Evolutionary conservation across 2,329 filamentous ascomycete genomes (phyloP).

Genomic region (Myriosclerotinia scirpicola): DNA sequence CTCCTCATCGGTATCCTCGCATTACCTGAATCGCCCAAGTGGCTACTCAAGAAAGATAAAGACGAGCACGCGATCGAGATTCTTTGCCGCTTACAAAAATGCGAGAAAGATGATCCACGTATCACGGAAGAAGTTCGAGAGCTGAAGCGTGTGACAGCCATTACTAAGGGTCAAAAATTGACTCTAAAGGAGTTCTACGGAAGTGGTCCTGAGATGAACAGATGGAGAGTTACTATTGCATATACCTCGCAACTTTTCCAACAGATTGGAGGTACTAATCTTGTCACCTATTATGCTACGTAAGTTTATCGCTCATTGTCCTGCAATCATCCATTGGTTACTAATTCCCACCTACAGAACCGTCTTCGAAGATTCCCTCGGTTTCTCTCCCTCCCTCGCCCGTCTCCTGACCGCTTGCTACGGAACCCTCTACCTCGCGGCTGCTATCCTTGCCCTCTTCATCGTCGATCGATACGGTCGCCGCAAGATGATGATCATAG

Average conservation of each 20-base stretch:
- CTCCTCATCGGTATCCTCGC: slow-evolving; percentile 54
- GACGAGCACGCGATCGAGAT: slow-evolving; percentile 33
- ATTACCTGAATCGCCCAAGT: slow-evolving; percentile 53
- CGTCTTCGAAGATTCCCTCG: slow-evolving; percentile 62
- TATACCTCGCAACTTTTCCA: slow-evolving; percentile 53
- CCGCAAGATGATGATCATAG: slow-evolving; percentile 49
- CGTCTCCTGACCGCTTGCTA: slow-evolving; percentile 39
- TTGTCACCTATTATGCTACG: slow-evolving; percentile 52
- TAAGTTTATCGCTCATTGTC: slow-evolving; percentile 44
- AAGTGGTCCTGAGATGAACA: slow-evolving; percentile 49
- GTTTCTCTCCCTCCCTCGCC: slow-evolving; percentile 52
- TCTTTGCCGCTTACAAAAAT: slow-evolving; percentile 34
- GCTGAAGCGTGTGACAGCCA: slow-evolving; percentile 41
- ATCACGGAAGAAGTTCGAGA: slow-evolving; percentile 34
- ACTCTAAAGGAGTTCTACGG: slow-evolving; percentile 30
- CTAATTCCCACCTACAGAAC: slow-evolving; percentile 37
- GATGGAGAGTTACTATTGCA: slow-evolving; percentile 54
- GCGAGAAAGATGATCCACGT: slow-evolving; percentile 21
- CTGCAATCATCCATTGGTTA: not conserved
- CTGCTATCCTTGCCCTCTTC: slow-evolving; percentile 63
- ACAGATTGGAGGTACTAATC: slow-evolving; percentile 48
- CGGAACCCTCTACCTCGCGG: slow-evolving; percentile 56
- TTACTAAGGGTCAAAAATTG: slow-evolving; percentile 36
- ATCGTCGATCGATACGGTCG: slow-evolving; percentile 54
- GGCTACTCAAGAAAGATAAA: slow-evolving; percentile 40